Evolutionary conservation across 768 basidiomycete species (phyloP).

Genomic region (Russula sp.): DNA sequence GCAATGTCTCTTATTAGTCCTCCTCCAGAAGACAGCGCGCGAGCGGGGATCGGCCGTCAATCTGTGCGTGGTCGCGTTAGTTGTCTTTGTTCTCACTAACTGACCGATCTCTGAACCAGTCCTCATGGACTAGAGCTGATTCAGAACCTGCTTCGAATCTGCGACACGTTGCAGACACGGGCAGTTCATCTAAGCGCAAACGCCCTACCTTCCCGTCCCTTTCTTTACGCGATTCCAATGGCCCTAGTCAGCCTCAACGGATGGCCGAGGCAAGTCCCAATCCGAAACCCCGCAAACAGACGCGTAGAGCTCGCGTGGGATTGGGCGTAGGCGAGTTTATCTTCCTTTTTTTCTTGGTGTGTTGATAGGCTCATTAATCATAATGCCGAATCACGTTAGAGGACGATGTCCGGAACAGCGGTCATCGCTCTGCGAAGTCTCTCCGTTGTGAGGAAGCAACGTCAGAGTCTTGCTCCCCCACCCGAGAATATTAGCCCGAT

Average conservation of each 20-base stretch:
- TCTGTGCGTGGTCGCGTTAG: slow-evolving; percentile 24
- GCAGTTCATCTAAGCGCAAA: slow-evolving; percentile 41
- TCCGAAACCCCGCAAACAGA: slow-evolving; percentile 57
- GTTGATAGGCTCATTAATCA: neutral
- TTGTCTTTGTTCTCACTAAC: slow-evolving; percentile 9
- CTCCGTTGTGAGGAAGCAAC: slow-evolving; percentile 14
- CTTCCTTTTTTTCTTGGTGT: neutral
- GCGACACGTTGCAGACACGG: slow-evolving; percentile 4
- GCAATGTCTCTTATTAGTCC: slow-evolving; percentile 30
- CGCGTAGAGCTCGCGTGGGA: slow-evolving; percentile 8
- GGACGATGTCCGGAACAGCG: neutral
- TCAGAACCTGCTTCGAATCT: slow-evolving; percentile 28
- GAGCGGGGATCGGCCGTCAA: slow-evolving; percentile 6
- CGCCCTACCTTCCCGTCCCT: slow-evolving; percentile 33
- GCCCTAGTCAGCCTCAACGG: slow-evolving; percentile 26
- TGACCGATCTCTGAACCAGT: slow-evolving; percentile 16
- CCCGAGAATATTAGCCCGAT: slow-evolving; percentile 35
- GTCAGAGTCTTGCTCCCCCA: slow-evolving; percentile 31
- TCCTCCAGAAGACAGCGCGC: slow-evolving; percentile 25
- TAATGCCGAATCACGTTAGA: neutral
- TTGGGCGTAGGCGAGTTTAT: slow-evolving; percentile 16
- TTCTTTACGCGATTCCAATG: slow-evolving; percentile 14
- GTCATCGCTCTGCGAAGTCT: neutral
- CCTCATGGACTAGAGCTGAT: slow-evolving; percentile 27
- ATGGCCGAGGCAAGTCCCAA: slow-evolving; percentile 51